Evolutionary conservation across 2,329 filamentous ascomycete genomes (phyloP), one percentile per base, ranked within the genome.

Genomic region (Beauveria sp.): DNA sequence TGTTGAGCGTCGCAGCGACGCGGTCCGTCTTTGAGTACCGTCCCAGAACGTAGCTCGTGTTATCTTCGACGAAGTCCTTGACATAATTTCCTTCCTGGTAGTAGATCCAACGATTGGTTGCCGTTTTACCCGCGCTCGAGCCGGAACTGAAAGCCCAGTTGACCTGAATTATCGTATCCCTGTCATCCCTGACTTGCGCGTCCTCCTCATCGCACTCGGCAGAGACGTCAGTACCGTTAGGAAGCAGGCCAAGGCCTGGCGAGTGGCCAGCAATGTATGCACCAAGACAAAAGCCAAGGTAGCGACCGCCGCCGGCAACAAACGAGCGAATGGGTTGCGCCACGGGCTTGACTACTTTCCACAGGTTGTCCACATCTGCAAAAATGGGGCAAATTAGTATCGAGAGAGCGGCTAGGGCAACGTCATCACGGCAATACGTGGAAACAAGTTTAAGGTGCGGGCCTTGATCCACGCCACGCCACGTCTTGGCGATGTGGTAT

Each of bases 211-310:
- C 34, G 3, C 47, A 60, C 51, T 69, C 67, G 8, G 62, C 18
- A 9, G 55, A 50, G 0, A 61, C 51, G 8, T 66, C 58, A 4
- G 52, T 52, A 0, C 65, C 66, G 0, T 14, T 10, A 1, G 61
- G 67, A 38, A 70, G 60, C 8, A 70, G 60, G 7, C 50, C 63
- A 30, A 68, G 67, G 1, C 68, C 68, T 1, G 67, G 66, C 1
- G 59, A 50, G 30, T 60, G 24, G 30, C 67, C 68, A n/a, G 69
- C 69, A 9, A 70, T 62, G 51, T 67, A 70, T 20, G 69, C 67
- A 6, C 69, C 69, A 22, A 70, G 66, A 38, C 69, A 70, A 54
- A 70, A 68, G 38, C 68, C 69, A 9, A 70, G 49, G 51, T 69
- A 70, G 14, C 62, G 63, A 9, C 69, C 68, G 12, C 69, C 67